phyloP scores from a whole-genome alignment of 176 grass and related monocot genomes.

The Thinopyrum elongatum region DNA sequence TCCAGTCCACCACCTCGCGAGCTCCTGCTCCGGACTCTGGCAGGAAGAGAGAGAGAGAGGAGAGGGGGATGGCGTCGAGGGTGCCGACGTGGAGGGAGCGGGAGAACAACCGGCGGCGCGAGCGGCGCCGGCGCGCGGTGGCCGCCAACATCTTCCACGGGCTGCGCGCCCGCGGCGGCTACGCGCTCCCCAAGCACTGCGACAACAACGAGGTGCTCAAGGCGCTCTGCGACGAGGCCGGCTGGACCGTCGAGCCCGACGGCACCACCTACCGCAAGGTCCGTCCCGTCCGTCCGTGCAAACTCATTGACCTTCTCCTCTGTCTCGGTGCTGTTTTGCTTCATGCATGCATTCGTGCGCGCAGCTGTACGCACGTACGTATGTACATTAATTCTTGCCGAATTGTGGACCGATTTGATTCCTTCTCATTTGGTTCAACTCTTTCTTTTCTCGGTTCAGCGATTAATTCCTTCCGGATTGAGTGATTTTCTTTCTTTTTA shows the following conservation, averaged over 20 bases:
- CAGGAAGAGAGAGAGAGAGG: not conserved
- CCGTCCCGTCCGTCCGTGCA: not conserved
- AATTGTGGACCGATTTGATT: not conserved
- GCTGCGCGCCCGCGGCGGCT: slow-evolving; percentile 79
- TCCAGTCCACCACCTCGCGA: not conserved
- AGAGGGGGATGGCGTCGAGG: slow-evolving; percentile 3
- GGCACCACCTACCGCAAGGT: slow-evolving; percentile 99
- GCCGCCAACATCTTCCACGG: slow-evolving; percentile 91
- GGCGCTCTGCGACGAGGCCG: slow-evolving; percentile 97
- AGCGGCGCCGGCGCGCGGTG: slow-evolving; percentile 82
- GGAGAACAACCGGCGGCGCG: slow-evolving; percentile 92
- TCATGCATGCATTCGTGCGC: not conserved
- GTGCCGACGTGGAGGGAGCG: slow-evolving; percentile 95
- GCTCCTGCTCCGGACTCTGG: not conserved
- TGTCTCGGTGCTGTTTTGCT: too few relatives aligned
- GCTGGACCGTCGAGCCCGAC: slow-evolving; percentile 84
- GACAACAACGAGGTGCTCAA: slow-evolving; percentile 99
- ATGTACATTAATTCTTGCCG: not conserved
- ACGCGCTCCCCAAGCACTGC: slow-evolving; percentile 97
- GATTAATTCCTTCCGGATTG: not conserved
- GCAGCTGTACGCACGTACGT: not conserved
- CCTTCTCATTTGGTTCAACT: not conserved
- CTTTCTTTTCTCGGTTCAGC: not conserved
- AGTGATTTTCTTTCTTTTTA: not conserved
- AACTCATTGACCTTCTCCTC: too few relatives aligned